Conservation (phyloP, 768 basidiomycete genomes). For the Harrya chromipes region DNA sequence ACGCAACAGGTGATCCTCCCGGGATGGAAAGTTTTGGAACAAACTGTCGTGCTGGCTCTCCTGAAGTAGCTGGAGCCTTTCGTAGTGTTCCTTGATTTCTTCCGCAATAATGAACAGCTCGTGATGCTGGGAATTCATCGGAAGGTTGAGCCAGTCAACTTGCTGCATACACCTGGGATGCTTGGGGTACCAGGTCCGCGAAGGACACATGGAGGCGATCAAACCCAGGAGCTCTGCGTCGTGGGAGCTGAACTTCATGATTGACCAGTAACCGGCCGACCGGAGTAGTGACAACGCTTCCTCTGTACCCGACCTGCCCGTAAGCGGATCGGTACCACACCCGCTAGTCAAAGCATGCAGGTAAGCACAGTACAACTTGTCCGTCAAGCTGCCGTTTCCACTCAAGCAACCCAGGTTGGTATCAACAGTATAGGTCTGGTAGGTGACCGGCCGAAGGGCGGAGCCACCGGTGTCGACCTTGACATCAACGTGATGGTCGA, state of each 20-base stretch:
- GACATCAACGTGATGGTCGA: slow-evolving; percentile 10
- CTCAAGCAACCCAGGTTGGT: slow-evolving; percentile 28
- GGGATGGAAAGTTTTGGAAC: slow-evolving; percentile 7
- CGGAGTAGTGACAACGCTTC: slow-evolving; percentile 40
- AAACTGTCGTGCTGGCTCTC: not conserved
- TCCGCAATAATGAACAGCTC: slow-evolving; percentile 23
- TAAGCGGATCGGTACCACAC: slow-evolving; percentile 43
- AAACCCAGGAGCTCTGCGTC: slow-evolving; percentile 33
- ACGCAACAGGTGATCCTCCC: slow-evolving; percentile 13
- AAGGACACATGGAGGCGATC: slow-evolving; percentile 36
- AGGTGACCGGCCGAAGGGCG: slow-evolving; percentile 9
- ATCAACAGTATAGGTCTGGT: slow-evolving; percentile 32
- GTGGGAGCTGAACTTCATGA: slow-evolving; percentile 32
- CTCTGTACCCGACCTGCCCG: slow-evolving; percentile 40
- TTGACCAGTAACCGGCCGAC: slow-evolving; percentile 39
- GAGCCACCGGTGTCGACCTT: not conserved
- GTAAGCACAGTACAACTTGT: slow-evolving; percentile 37
- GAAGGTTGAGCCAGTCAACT: slow-evolving; percentile 30
- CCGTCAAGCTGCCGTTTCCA: slow-evolving; percentile 24
- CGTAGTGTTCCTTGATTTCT: slow-evolving; percentile 29
- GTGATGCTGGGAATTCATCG: slow-evolving; percentile 30
- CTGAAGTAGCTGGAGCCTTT: slow-evolving; percentile 13
- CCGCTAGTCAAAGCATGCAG: slow-evolving; percentile 47
- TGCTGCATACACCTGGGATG: slow-evolving; percentile 39
- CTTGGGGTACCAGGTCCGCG: slow-evolving; percentile 36